Evolutionary conservation across 148 eudicot genomes (phyloP).

Genomic region (Spergularia marina): DNA sequence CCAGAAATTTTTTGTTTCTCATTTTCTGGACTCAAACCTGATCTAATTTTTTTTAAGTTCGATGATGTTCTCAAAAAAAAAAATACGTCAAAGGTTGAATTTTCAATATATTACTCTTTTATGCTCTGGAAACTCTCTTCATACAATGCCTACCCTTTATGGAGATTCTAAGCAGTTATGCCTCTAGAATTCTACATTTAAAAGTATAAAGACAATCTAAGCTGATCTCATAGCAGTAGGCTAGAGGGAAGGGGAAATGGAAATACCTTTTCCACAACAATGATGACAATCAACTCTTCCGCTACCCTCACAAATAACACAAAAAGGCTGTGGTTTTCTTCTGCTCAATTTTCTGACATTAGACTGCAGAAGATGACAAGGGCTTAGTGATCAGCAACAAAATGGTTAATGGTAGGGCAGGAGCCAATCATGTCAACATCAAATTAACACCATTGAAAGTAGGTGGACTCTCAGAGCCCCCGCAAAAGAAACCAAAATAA

Average conservation of each 20-base stretch:
- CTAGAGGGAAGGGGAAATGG: slow-evolving; percentile 13
- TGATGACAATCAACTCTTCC: slow-evolving; percentile 68
- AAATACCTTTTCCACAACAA: slow-evolving; percentile 69
- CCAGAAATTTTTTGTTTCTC: too few species aligned
- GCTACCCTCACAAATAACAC: slow-evolving; percentile 66
- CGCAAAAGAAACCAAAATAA: neutral
- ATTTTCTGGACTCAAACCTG: too few species aligned
- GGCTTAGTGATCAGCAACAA: neutral
- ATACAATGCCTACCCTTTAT: neutral
- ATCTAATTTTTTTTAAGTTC: too few species aligned
- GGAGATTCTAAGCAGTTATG: neutral
- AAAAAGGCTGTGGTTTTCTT: slow-evolving; percentile 57
- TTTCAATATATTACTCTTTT: neutral
- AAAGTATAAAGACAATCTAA: neutral
- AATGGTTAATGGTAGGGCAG: neutral
- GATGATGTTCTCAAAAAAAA: too few species aligned
- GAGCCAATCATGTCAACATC: neutral
- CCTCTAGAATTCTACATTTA: neutral
- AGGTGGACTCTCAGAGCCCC: neutral
- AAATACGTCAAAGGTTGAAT: neutral
- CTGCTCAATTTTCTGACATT: slow-evolving; percentile 56
- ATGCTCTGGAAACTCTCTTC: neutral
- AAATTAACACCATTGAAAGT: neutral
- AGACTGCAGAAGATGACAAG: slow-evolving; percentile 44
- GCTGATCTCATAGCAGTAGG: neutral